These are phyloP conservation scores for Gnomoniopsis sp. DNA, from an alignment of 2,329 filamentous ascomycete genomes.

Conservation along the genomic window DNA sequence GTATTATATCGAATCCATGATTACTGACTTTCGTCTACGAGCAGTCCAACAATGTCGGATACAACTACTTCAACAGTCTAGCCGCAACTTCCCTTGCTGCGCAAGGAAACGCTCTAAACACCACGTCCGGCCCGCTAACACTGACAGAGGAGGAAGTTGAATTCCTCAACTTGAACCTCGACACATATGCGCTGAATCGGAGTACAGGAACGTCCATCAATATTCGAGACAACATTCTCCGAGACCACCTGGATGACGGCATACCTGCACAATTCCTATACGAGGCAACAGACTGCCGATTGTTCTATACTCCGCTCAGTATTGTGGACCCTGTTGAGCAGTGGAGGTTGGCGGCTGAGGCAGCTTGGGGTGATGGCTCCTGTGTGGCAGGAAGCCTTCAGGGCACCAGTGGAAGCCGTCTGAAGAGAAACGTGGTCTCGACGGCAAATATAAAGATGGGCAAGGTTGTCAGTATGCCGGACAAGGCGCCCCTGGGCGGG, in stretches of 20 bases:
- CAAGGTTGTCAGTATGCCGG: slow-evolving; percentile 10
- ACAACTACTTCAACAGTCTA: slow-evolving; percentile 26
- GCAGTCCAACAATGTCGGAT: slow-evolving; percentile 24
- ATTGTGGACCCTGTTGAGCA: slow-evolving; percentile 40
- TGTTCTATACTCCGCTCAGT: slow-evolving; percentile 50
- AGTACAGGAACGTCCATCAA: slow-evolving; percentile 29
- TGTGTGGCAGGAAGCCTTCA: slow-evolving; percentile 4
- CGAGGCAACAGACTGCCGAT: slow-evolving; percentile 47
- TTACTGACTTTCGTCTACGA: slow-evolving; percentile 22
- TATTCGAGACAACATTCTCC: slow-evolving; percentile 37
- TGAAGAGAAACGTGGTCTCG: not conserved
- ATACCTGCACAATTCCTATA: slow-evolving; percentile 46
- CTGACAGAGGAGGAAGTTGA: slow-evolving; percentile 3
- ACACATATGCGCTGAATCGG: slow-evolving; percentile 29
- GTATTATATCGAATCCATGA: not conserved
- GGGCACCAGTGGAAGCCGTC: not conserved
- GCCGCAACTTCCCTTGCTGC: slow-evolving; percentile 12
- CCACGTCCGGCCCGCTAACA: not conserved
- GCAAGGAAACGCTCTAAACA: slow-evolving; percentile 1
- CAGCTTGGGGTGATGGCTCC: slow-evolving; percentile 27
- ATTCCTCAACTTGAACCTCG: slow-evolving; percentile 21
- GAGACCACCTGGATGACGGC: slow-evolving; percentile 33
- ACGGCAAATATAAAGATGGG: not conserved
- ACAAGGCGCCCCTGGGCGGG: not conserved
- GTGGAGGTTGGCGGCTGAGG: slow-evolving; percentile 42